A percentile compares a stretch with the other conserved stretches of the same genome.
Evolutionary conservation across 1,139 yeast genomes (phyloP).

Genomic region (Hyphopichia khmerensis): DNA sequence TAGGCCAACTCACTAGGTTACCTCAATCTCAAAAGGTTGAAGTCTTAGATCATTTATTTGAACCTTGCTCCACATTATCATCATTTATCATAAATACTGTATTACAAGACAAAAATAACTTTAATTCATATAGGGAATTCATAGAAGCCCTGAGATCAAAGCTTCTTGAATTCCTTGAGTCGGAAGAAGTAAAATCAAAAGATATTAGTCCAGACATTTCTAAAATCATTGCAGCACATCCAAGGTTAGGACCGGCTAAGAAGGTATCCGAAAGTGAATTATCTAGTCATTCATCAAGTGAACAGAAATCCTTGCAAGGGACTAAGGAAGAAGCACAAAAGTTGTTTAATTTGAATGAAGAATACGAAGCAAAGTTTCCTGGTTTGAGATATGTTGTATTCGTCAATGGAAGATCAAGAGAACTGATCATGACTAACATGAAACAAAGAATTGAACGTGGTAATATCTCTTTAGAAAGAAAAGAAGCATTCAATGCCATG

Average conservation of each 20-base stretch:
- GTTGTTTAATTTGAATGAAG: conserved; percentile 53
- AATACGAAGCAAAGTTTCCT: conserved; percentile 70
- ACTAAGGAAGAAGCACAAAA: conserved; percentile 47
- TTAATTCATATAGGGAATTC: conserved; percentile 41
- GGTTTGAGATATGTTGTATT: conserved; percentile 89
- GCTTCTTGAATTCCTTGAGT: conserved; percentile 32
- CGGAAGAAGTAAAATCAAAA: conserved; percentile 17
- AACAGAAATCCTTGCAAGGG: conserved; percentile 61
- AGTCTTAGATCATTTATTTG: conserved; percentile 59
- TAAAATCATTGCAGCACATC: conserved; percentile 79
- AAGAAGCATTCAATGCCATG: conserved; percentile 77
- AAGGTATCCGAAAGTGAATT: conserved; percentile 31
- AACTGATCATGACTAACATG: conserved; percentile 68
- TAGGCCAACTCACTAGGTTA: conserved; percentile 16
- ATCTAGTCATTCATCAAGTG: conserved; percentile 66
- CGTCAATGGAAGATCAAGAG: conserved; percentile 77
- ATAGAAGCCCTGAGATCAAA: conserved; percentile 49
- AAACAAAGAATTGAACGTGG: conserved; percentile 52
- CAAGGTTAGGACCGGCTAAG: conserved; percentile 73
- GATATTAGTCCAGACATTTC: conserved; percentile 33
- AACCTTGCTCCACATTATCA: conserved; percentile 60
- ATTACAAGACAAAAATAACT: conserved; percentile 12
- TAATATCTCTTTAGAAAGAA: conserved; percentile 54
- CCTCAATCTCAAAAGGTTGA: conserved; percentile 20
- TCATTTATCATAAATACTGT: conserved; percentile 36